Evolutionary conservation across 2,329 filamentous ascomycete genomes (phyloP).

Genomic region (Talaromyces verruculosus): DNA sequence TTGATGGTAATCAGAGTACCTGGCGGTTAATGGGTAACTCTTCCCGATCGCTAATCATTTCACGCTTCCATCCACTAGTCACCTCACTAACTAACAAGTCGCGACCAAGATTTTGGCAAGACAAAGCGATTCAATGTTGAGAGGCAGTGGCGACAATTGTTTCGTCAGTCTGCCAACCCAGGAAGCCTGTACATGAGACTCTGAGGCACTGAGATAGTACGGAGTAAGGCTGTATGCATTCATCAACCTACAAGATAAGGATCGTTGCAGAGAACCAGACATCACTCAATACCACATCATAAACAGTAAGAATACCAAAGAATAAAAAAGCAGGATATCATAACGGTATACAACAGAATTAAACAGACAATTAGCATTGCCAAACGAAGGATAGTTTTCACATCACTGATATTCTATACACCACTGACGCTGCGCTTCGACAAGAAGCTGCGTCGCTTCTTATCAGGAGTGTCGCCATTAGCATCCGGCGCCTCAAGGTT

Average conservation of each 20-base stretch:
- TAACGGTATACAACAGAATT: conserved; percentile 15
- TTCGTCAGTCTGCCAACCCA: too few relatives aligned
- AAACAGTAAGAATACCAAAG: background rate
- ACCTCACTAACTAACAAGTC: background rate
- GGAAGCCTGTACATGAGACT: too few relatives aligned
- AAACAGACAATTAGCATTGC: background rate
- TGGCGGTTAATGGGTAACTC: background rate
- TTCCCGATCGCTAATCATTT: conserved; percentile 9
- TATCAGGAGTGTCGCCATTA: conserved; percentile 41
- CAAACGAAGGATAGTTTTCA: background rate
- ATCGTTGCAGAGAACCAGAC: background rate
- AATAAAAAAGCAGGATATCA: conserved; percentile 22
- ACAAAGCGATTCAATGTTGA: background rate
- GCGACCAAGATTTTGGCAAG: background rate
- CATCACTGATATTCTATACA: conserved; percentile 23
- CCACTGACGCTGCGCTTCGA: conserved; percentile 45
- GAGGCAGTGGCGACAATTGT: too few relatives aligned
- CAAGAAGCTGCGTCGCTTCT: conserved; percentile 49
- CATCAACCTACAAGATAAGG: background rate
- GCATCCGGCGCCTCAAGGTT: conserved; percentile 30
- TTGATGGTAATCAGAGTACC: background rate
- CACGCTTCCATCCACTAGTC: background rate
- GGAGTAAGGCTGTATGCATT: background rate
- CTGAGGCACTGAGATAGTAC: too few relatives aligned
- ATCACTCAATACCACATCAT: background rate